Percentiles rank a stretch among this genome's conserved stretches.
Conservation (phyloP, 1,284 basidiomycete species). For the Cutaneotrichosporon sp. region DNA sequence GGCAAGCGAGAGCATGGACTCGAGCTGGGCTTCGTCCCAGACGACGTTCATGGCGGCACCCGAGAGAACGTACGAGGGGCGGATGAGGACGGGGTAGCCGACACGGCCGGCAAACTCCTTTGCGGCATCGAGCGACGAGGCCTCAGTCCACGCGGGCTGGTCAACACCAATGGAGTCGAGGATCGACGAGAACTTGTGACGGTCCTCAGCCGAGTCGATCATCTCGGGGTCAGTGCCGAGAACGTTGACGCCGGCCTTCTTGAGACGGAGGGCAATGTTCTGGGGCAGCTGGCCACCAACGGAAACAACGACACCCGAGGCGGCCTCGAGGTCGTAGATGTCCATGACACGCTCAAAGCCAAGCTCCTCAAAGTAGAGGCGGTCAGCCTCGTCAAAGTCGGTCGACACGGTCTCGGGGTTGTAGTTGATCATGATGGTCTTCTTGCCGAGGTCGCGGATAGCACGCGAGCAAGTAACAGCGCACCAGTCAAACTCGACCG, state of each 20-base stretch:
- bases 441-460: conserved; percentile 85
- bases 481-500: conserved; percentile 99
- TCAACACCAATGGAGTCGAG: conserved; percentile 94
- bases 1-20: conserved; percentile 90
- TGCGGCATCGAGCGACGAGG: conserved; percentile 81
- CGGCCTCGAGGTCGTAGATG: conserved; percentile 94
- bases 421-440: conserved; percentile 99
- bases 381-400: conserved; percentile 98
- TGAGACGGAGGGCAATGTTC: conserved; percentile 95
- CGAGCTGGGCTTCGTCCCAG: conserved; percentile 81
- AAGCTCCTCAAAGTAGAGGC: conserved; percentile 98
- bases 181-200: conserved; percentile 97
- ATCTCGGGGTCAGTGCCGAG: conserved; percentile 92
- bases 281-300: conserved; percentile 98
- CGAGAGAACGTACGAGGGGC: conserved; percentile 95
- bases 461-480: conserved; percentile 95
- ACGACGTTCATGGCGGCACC: conserved; percentile 99
- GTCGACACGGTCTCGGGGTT: conserved; percentile 99
- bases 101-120: conserved; percentile 88
- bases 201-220: conserved; percentile 97
- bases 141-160: conserved; percentile 95
- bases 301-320: conserved; percentile 90
- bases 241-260: conserved; percentile 85
- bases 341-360: conserved; percentile 99
- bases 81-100: conserved; percentile 89